These are phyloP conservation scores for Pelargonium exstipulatum DNA, from an alignment of 441 rosid species.

Conservation along the genomic window DNA sequence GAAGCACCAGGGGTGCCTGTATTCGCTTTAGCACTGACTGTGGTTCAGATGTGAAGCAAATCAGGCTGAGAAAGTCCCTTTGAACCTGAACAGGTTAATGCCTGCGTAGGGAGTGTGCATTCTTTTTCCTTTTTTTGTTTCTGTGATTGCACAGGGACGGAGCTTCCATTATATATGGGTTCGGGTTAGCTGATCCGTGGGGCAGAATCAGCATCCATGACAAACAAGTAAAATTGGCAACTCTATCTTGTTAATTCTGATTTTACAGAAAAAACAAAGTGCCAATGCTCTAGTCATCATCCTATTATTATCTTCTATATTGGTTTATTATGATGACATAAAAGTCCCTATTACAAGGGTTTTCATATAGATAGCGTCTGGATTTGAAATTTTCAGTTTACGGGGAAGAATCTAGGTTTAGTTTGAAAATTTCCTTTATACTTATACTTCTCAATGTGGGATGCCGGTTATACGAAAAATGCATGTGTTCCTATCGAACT, in stretches of 20 bases:
- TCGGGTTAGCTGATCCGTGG: neutral
- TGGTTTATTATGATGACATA: neutral
- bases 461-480: no score
- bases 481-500: no score
- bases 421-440: no score
- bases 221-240: neutral
- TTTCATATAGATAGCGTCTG: neutral
- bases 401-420: no score
- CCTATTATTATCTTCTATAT: neutral
- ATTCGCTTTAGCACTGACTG: conserved; percentile 39
- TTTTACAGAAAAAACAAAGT: neutral
- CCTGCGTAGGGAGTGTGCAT: conserved; percentile 99
- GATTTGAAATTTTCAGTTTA: no score
- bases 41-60: conserved; percentile 32
- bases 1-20: conserved; percentile 99
- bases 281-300: neutral
- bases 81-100: conserved; percentile 99
- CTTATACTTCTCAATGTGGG: no score
- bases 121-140: conserved; percentile 29
- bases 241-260: neutral
- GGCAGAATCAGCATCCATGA: neutral
- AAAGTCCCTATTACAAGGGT: neutral
- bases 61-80: conserved; percentile 99
- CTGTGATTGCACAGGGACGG: conserved; percentile 46
- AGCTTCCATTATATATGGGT: neutral